Conservation (phyloP, 179 eudicot species). For the Amaranthus tricolor region DNA sequence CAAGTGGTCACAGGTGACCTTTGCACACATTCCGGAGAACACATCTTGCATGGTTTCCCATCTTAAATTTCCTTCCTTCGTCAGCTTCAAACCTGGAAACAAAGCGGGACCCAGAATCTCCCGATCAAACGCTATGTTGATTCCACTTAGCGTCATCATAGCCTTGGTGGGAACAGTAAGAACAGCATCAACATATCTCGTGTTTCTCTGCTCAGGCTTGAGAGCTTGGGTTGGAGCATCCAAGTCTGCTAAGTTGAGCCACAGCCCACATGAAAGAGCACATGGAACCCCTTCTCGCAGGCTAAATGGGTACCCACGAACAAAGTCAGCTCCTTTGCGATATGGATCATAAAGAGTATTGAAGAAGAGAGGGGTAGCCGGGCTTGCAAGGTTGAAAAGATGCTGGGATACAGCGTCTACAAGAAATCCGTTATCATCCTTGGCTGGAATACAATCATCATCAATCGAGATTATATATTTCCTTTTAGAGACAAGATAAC, state of each 20-base stretch:
- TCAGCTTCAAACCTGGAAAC: conserved; percentile 73
- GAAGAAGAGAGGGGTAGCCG: conserved; percentile 95
- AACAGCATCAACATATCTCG: conserved; percentile 88
- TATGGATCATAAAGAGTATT: conserved; percentile 95
- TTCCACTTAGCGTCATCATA: conserved; percentile 87
- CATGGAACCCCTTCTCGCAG: conserved; percentile 76
- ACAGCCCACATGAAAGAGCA: conserved; percentile 86
- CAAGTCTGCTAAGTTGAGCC: conserved; percentile 92
- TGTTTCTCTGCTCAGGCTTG: conserved; percentile 65
- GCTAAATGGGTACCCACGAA: conserved; percentile 98
- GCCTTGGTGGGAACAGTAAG: conserved; percentile 67
- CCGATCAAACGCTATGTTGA: conserved; percentile 73
- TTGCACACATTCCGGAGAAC: conserved; percentile 85
- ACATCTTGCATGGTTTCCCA: conserved; percentile 91
- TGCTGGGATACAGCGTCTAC: conserved; percentile 77
- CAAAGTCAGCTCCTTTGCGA: conserved; percentile 85
- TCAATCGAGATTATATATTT: conserved; percentile 86
- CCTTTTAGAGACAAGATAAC: conserved; percentile 75
- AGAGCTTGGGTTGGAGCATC: conserved; percentile 99
- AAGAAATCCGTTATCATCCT: conserved; percentile 55
- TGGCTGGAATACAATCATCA: conserved; percentile 91
- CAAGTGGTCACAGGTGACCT: conserved; percentile 79
- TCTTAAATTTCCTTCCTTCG: conserved; percentile 76
- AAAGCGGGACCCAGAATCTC: conserved; percentile 87
- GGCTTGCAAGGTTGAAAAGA: conserved; percentile 68